Evolutionary conservation across 2,329 filamentous ascomycete genomes (phyloP).

Genomic region (Fusarium camptoceras): DNA sequence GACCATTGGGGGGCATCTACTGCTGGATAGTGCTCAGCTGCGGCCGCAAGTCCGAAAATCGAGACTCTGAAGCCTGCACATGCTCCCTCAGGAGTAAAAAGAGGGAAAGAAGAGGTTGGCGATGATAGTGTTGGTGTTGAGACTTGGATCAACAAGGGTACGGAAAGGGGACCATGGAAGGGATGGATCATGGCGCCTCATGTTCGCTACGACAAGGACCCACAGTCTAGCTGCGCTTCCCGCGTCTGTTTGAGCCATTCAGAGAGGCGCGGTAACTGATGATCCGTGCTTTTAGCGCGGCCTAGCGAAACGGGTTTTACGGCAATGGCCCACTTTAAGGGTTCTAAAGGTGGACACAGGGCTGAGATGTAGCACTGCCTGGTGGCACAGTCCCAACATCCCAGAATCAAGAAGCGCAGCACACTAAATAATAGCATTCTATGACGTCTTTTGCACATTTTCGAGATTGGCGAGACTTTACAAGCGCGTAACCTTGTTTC

Average conservation of each 20-base stretch:
- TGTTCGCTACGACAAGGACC: slow-evolving; percentile 5
- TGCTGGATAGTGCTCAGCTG: slow-evolving; percentile 21
- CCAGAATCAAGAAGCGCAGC: slow-evolving; percentile 19
- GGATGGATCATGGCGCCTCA: slow-evolving; percentile 12
- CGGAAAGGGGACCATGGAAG: slow-evolving; percentile 22
- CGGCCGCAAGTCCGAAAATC: slow-evolving; percentile 39
- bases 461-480: slow-evolving; percentile 6
- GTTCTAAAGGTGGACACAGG: slow-evolving; percentile 31
- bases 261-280: background rate
- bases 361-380: slow-evolving; percentile 38
- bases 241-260: slow-evolving; percentile 39
- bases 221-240: slow-evolving; percentile 18
- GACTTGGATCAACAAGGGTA: slow-evolving; percentile 9
- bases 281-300: slow-evolving; percentile 6
- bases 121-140: slow-evolving; percentile 28
- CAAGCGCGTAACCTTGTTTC: slow-evolving; percentile 5
- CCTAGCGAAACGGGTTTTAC: background rate
- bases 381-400: slow-evolving; percentile 33
- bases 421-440: slow-evolving; percentile 6
- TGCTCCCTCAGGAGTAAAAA: slow-evolving; percentile 35
- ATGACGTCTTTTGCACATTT: slow-evolving; percentile 6
- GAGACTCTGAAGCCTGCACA: slow-evolving; percentile 38
- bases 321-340: background rate
- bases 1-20: slow-evolving; percentile 50
- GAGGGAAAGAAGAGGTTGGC: slow-evolving; percentile 9